Evolutionary conservation across 176 grass and related monocot species (phyloP).

Genomic region (Oryza punctata): DNA sequence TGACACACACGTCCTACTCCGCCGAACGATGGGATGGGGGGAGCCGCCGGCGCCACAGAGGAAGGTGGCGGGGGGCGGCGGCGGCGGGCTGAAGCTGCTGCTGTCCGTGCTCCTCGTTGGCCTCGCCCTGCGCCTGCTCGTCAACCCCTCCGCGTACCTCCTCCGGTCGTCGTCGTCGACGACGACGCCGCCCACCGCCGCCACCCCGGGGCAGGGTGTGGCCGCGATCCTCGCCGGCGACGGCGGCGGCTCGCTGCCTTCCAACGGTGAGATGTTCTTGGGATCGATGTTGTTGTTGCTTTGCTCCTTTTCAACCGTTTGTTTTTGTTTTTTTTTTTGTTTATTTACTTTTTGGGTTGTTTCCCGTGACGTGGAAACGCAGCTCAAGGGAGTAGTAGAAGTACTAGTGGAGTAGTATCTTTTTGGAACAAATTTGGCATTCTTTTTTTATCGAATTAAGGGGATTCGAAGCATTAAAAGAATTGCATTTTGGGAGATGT

Average conservation of each 20-base stretch:
- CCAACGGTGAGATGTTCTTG: slow-evolving; percentile 42
- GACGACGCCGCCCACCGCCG: neutral
- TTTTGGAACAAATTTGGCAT: neutral
- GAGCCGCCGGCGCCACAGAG: slow-evolving; percentile 19
- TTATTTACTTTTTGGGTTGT: neutral
- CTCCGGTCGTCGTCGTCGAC: neutral
- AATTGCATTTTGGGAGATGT: too few relatives aligned
- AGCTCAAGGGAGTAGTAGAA: neutral
- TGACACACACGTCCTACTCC: too few relatives aligned
- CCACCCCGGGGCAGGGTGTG: slow-evolving; percentile 30
- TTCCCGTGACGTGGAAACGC: neutral
- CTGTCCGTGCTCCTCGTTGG: slow-evolving; percentile 48
- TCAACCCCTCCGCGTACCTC: slow-evolving; percentile 28
- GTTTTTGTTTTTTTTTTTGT: neutral
- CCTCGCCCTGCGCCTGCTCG: slow-evolving; percentile 57
- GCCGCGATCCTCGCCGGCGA: neutral
- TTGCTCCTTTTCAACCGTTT: neutral
- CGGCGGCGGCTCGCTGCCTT: neutral
- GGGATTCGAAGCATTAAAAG: slow-evolving; percentile 5
- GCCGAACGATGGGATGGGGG: slow-evolving; percentile 19
- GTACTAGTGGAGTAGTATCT: neutral
- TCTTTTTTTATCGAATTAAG: neutral
- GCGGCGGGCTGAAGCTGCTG: slow-evolving; percentile 49
- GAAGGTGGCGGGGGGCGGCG: neutral
- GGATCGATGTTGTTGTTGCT: neutral